Evolutionary conservation across 75 land plant species (phyloP), one percentile per base, ranked within the genome.

Genomic region (Isoetes taiwanensis): DNA sequence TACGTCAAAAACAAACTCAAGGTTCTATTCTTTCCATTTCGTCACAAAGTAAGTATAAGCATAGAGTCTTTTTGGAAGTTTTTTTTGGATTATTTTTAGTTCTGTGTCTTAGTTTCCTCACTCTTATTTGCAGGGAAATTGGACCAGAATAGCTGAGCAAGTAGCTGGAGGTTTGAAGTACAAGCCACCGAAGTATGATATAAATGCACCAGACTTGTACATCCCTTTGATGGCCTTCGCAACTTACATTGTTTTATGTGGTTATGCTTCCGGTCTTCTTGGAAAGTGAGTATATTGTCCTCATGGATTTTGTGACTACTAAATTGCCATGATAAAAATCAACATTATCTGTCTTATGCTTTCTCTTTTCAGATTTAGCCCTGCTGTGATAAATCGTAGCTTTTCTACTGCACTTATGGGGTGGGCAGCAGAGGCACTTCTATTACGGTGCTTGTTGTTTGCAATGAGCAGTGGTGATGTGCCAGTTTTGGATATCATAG

Each of bases 1-100:
- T 88, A 88, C 32, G 95, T 88, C 56, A 76, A 71, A 61, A 87
- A 87, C 78, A 87, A 87, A 64, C 70, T 87, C 68, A 87, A 87
- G 70, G 87, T 88, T 46, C 60, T 88, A n/a, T 56, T 88, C 11
- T 72, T 81, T 50, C 95, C 95, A 40, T 84, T 84, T 63, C 58
- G 84, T 32, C 95, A 84, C 58, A 83, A 84, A 82, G 95, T 88
- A 59, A 4, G 71, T 48, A 0, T 23, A n/a, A 29, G 28, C 2
- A 1, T 43, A 41, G 3, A 19, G 25, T 11, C 19, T 20, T 54
- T 0, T 3, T 54, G 16, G 19, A 59, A 11, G 29, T 43, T 14
- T 20, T 57, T 40, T 59, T 25, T 3, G 25, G 29, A 21, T 43
- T 16, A 59, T 0, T 24, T 43, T 17, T 53, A 24, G 27, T 52